Conservation (phyloP, 2,329 filamentous ascomycete genomes). For the Aspergillus sp. region DNA sequence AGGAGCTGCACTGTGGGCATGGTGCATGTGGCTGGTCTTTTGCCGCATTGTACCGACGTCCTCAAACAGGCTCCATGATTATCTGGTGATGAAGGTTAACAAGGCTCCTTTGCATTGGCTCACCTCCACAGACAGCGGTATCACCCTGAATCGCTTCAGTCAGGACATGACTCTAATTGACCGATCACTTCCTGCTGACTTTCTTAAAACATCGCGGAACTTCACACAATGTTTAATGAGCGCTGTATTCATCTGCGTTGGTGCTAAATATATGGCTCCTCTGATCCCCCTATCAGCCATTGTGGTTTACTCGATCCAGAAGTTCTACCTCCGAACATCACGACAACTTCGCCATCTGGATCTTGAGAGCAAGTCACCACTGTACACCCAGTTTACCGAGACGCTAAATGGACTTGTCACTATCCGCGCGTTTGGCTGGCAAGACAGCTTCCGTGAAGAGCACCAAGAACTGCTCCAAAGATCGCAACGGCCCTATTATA, state of each 20-base stretch:
- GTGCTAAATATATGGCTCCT: neutral
- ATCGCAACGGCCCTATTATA: neutral
- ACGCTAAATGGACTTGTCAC: neutral
- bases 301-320: neutral
- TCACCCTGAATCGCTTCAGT: slow-evolving; percentile 1
- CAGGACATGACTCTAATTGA: slow-evolving; percentile 7
- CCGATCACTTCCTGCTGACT: neutral
- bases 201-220: neutral
- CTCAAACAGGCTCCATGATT: slow-evolving; percentile 16
- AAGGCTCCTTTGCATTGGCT: slow-evolving; percentile 25
- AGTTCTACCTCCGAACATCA: neutral
- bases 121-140: neutral
- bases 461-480: neutral
- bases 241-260: neutral
- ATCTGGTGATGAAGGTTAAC: slow-evolving; percentile 50
- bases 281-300: neutral
- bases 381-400: neutral
- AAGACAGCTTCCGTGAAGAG: neutral
- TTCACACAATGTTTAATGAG: neutral
- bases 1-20: neutral
- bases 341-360: neutral
- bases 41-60: neutral
- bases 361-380: neutral
- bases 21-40: slow-evolving; percentile 4
- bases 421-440: neutral